Conservation (phyloP, 2,329 filamentous ascomycete species). For the Colletotrichum tropicale region DNA sequence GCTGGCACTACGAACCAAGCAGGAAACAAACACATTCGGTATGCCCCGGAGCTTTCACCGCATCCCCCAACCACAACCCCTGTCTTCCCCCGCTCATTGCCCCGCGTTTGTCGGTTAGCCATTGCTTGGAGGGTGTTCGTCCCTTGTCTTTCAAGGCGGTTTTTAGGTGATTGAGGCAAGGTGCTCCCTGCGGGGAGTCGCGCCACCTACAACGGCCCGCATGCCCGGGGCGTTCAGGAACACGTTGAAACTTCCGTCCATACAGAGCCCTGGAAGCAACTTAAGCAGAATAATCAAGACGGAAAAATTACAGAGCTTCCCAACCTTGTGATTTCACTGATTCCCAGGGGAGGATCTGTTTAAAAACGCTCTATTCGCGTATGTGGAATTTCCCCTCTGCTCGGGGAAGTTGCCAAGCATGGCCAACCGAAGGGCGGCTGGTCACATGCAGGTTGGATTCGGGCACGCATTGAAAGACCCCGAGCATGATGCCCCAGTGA, state of each 20-base stretch:
- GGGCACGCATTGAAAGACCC: not conserved
- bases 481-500: not conserved
- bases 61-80: not conserved
- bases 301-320: not conserved
- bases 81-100: not conserved
- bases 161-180: not conserved
- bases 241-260: not conserved
- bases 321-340: not conserved
- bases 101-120: slow-evolving; percentile 15
- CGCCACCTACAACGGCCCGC: slow-evolving; percentile 8
- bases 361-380: not conserved
- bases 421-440: too few species aligned
- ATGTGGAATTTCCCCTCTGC: not conserved
- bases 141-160: not conserved
- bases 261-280: not conserved
- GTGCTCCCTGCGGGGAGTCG: not conserved
- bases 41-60: not conserved
- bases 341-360: fast-evolving
- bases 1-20: not conserved
- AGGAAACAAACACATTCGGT: not conserved
- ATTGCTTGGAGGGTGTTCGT: not conserved
- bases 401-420: not conserved
- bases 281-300: not conserved
- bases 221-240: not conserved
- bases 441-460: not conserved